Conservation (phyloP, 1,139 yeast species). For the Yamadazyma sp. region DNA sequence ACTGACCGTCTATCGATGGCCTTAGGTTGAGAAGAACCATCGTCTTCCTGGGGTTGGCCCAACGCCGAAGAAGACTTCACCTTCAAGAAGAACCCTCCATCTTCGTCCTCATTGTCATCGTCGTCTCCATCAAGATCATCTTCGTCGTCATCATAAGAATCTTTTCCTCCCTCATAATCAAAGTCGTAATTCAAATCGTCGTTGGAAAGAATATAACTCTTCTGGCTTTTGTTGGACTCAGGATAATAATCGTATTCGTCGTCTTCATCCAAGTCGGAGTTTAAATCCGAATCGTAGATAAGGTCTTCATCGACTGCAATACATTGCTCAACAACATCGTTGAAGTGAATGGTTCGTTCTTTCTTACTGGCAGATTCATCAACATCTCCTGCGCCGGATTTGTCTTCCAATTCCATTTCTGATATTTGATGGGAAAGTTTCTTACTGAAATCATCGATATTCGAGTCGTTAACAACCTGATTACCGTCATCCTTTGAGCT, state of each 20-base stretch:
- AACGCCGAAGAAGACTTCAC: conserved; percentile 49
- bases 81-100: conserved; percentile 68
- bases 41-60: conserved; percentile 2
- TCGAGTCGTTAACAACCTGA: conserved; percentile 3
- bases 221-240: conserved; percentile 11
- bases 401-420: conserved; percentile 7
- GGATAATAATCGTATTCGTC: conserved; percentile 23
- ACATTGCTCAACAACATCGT: conserved; percentile 91
- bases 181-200: conserved; percentile 13
- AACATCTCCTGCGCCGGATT: not conserved
- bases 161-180: conserved; percentile 25
- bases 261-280: conserved; percentile 32
- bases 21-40: not conserved
- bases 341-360: conserved; percentile 80
- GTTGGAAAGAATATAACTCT: conserved; percentile 12
- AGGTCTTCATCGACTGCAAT: conserved; percentile 59
- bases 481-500: not conserved
- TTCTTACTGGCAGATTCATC: conserved; percentile 18
- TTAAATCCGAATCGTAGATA: conserved; percentile 18
- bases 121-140: conserved; percentile 34
- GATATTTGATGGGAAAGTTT: conserved; percentile 6
- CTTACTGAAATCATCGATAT: conserved; percentile 7
- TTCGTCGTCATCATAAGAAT: conserved; percentile 20
- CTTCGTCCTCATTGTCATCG: conserved; percentile 56
- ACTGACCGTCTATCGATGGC: not conserved